Evolutionary conservation across 371 early-diverging fungal species (phyloP), one percentile per base, ranked within the genome.

Genomic region (Rhizopus stolonifer): DNA sequence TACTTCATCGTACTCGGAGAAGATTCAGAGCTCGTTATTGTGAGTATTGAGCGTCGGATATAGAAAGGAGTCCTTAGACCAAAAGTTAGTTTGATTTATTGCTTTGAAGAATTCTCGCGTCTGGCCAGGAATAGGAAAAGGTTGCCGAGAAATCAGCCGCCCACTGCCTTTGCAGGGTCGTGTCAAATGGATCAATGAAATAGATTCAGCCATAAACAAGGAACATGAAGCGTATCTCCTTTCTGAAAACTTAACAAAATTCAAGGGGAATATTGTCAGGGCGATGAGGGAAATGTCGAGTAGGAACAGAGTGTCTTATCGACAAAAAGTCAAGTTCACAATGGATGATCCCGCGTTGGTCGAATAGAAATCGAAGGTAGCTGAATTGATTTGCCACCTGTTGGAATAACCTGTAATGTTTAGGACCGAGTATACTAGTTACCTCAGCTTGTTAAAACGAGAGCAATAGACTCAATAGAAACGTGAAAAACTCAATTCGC

Each of bases 71-170:
- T 0, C 46, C 46, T 22, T 73, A 73, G 73, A 55, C 69, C 4
- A 50, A 64, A 0, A 49, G 61, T 9, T 75, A 78, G 31, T 39
- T 53, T 4, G 62, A 68, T 29, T n/a, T 71, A 0, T 51, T 78
- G 19, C 52, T 78, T 15, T 47, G 69, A 14, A 54, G 75, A 6
- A 62, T 66, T 5, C 61, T 75, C 17, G 36, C 69, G 18, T 70
- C 55, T 47, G 75, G 79, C 9, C 46, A 62, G 8, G 49, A 71
- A 8, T 78, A 75, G 79, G 42, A 36, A 0, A 70, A 69, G 46
- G 66, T 78, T 4, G 73, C 79, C 2, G 71, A 69, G 73, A 71
- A 0, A 40, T 78, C n/a, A 64, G 53, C 2, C 70, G 71, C 10
- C 44, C 73, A 43, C 32, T 60, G 3, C 56, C 65, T 3, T 38